Percentiles rank a stretch among this genome's conserved stretches.
phyloP scores from a whole-genome alignment of 2,329 filamentous ascomycete species.

The Diaporthe citriasiana region DNA sequence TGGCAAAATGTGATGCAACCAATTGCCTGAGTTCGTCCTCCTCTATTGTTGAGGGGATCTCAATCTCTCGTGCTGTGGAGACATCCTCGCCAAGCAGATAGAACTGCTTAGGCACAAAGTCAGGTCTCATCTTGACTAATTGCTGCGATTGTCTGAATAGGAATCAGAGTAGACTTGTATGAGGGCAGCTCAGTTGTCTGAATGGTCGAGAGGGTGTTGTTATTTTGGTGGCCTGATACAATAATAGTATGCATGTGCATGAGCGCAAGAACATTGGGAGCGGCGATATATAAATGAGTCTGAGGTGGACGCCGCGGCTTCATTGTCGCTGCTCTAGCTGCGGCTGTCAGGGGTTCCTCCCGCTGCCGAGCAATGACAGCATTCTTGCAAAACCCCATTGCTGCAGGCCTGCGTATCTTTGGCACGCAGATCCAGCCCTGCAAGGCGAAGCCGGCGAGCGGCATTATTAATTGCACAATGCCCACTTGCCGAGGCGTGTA shows the following conservation, averaged over 20 bases:
- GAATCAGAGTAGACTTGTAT: neutral
- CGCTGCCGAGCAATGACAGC: slow-evolving; percentile 1
- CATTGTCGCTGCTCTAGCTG: too few relatives aligned
- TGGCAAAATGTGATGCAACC: slow-evolving; percentile 58
- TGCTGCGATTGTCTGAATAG: neutral
- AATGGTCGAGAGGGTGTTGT: neutral
- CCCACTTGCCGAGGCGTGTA: slow-evolving; percentile 41
- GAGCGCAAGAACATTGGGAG: slow-evolving; percentile 20
- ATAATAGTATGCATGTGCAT: slow-evolving; percentile 13
- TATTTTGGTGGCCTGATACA: slow-evolving; percentile 1
- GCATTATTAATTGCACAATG: slow-evolving; percentile 2
- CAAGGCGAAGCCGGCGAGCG: neutral
- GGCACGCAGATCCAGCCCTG: neutral
- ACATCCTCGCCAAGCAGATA: slow-evolving; percentile 58
- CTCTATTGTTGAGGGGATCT: slow-evolving; percentile 53
- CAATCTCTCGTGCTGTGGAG: slow-evolving; percentile 54
- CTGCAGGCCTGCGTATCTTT: slow-evolving; percentile 5
- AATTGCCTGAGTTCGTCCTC: slow-evolving; percentile 56
- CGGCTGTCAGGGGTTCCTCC: slow-evolving; percentile 12
- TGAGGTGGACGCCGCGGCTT: slow-evolving; percentile 4
- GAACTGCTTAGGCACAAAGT: slow-evolving; percentile 53
- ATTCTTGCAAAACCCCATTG: slow-evolving; percentile 5
- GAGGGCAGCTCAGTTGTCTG: neutral
- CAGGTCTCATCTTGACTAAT: slow-evolving; percentile 48
- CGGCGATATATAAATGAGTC: slow-evolving; percentile 35